These are phyloP conservation scores for Coemansia sp. DNA, from an alignment of 192 early-diverging fungal genomes.

Conservation along the genomic window DNA sequence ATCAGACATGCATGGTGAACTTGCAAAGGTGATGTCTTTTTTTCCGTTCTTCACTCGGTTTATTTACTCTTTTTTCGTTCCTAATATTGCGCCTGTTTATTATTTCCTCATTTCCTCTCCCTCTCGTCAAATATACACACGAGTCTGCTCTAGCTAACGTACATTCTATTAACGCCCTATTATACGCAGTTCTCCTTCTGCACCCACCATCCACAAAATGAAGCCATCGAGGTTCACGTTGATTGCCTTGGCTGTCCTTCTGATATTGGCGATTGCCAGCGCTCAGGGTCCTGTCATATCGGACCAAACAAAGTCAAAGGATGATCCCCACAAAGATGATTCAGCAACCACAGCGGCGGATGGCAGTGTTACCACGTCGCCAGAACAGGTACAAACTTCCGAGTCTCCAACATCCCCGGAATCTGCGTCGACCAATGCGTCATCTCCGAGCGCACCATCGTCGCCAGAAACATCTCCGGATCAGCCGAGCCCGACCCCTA, in stretches of 20 bases:
- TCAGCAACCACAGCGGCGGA: not conserved
- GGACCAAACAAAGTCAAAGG: not conserved
- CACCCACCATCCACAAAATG: conserved; percentile 12
- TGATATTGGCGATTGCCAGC: not conserved
- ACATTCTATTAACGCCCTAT: not conserved
- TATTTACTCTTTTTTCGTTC: not conserved
- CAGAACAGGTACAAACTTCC: not conserved
- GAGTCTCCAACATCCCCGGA: not conserved
- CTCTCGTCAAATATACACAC: not conserved
- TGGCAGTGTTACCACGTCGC: not conserved
- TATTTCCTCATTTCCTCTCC: not conserved
- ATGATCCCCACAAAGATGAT: not conserved
- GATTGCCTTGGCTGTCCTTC: not conserved
- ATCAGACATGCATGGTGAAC: not conserved
- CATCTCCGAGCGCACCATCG: not conserved
- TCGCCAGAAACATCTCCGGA: not conserved
- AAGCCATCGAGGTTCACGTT: not conserved
- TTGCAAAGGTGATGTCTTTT: not conserved
- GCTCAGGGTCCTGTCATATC: not conserved
- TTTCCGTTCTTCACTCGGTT: not conserved
- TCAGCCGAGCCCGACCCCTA: not conserved
- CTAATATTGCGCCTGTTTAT: not conserved
- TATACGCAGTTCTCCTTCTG: not conserved
- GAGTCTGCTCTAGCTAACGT: not conserved
- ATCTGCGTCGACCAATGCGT: too few relatives aligned